Base-by-base conservation (phyloP, 2,329 filamentous ascomycete species). In the Pestalotiopsis fici region DNA sequence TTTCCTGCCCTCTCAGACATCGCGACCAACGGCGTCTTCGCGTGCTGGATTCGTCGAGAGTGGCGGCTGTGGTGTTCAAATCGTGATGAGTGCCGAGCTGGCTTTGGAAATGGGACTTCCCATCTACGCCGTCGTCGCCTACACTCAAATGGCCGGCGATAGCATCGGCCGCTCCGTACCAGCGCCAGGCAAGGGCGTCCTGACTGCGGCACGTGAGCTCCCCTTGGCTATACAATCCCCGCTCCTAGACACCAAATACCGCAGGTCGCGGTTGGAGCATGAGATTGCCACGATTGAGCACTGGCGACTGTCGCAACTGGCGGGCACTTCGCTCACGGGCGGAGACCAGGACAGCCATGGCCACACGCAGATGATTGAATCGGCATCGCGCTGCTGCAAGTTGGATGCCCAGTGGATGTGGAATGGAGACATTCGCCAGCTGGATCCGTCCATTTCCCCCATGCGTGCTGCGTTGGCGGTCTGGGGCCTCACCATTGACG, bases 41-140 rank as follows among this genome's bases (percentile, higher is more conserved):
- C 69, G 79, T 1, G 74, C 69, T 4, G 80, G 80, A 0, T 81
- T 82, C 55, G 76, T 82, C 5, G 79, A 81, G 63, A 71, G 74
- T 1, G 71, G 77, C 9, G 79, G 80, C 0, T 76, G 73, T 28
- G 79, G 80, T 3, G 69, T 81, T 3, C 79, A 82, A 65, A 54
- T 82, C 0, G 57, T 82, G 4, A 75, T 70, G 13, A 74, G 59
- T 9, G 80, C 78, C 0, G 68, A 74, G 18, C 68, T 80, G 3
- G 80, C 80, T 3, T 62, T 81, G 1, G 72, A 77, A 54, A 75
- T 79, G 71, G 78, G 75, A 13, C 73, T 78, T 1, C 78, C 76
- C n/a, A 78, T 80, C 62, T 72, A 74, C 35, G 77, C 70, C 4
- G 70, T 82, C 9, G 71, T 82, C 0, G 79, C 80, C 0, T 66